These are phyloP conservation scores for sunflower (Helianthus annuus) DNA, from an alignment of 129 eudicot genomes.

Conservation along the genomic window HanXRQr2.0-SUNRISE NC_035444.2:15332645-15333144, in stretches of 20 bases:
- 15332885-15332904: constrained; percentile 62
- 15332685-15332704: constrained; percentile 14
- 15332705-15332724: constrained; percentile 4
- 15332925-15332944: constrained; percentile 56
- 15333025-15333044: constrained; percentile 56
- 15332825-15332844: constrained; percentile 19
- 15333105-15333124: constrained; percentile 64
- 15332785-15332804: background rate
- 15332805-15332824: background rate
- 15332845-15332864: constrained; percentile 22
- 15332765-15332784: background rate
- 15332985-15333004: constrained; percentile 59
- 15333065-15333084: constrained; percentile 45
- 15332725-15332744: constrained; percentile 10
- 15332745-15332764: background rate
- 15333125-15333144: background rate
- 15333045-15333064: constrained; percentile 39
- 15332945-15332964: constrained; percentile 49
- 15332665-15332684: constrained; percentile 12
- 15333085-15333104: constrained; percentile 69
- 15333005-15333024: constrained; percentile 59
- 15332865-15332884: constrained; percentile 26
- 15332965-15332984: constrained; percentile 70
- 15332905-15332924: constrained; percentile 60
- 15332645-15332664: constrained; percentile 14